phyloP scores from a whole-genome alignment of 495 filamentous ascomycete genomes.

The Extremus antarcticus region DNA sequence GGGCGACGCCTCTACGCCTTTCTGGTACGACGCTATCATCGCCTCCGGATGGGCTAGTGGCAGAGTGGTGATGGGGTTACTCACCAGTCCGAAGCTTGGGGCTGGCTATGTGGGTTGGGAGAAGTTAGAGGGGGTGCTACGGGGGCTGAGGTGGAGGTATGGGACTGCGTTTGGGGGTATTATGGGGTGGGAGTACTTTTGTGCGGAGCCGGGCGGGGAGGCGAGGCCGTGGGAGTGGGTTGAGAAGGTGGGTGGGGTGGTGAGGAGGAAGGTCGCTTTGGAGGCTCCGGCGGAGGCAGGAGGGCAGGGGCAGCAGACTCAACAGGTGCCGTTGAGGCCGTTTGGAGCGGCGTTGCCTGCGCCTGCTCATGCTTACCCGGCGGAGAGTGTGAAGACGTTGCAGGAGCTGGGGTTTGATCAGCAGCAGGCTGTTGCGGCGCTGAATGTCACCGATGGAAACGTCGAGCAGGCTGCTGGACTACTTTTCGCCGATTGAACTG shows the following conservation, averaged over 20 bases:
- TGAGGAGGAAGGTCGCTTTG: constrained; percentile 1
- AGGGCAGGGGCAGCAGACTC: constrained; percentile 3
- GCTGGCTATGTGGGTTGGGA: constrained; percentile 27
- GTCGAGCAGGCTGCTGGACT: constrained; percentile 78
- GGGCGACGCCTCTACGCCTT: constrained; percentile 26
- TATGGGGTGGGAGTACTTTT: constrained; percentile 40
- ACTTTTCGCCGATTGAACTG: constrained; percentile 46
- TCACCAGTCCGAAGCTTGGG: constrained; percentile 31
- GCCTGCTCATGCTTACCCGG: constrained; percentile 37
- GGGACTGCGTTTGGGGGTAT: constrained; percentile 33
- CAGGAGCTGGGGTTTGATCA: constrained; percentile 69
- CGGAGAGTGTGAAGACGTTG: constrained; percentile 57
- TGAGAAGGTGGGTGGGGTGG: constrained; percentile 11
- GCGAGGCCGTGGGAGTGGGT: constrained; percentile 28
- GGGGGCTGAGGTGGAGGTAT: constrained; percentile 19
- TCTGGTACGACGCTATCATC: constrained; percentile 31
- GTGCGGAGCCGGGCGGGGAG: constrained; percentile 24
- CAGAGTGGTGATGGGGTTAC: constrained; percentile 33
- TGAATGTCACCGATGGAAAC: constrained; percentile 75
- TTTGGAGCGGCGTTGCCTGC: constrained; percentile 12
- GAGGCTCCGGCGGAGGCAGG: constrained; percentile 14
- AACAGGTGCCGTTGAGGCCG: constrained; percentile 11
- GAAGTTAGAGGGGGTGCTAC: constrained; percentile 18
- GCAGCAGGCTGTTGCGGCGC: constrained; percentile 64
- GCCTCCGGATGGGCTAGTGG: constrained; percentile 31